Conservation (phyloP, 129 eudicot genomes). For the Saposhnikovia divaricata region DNA sequence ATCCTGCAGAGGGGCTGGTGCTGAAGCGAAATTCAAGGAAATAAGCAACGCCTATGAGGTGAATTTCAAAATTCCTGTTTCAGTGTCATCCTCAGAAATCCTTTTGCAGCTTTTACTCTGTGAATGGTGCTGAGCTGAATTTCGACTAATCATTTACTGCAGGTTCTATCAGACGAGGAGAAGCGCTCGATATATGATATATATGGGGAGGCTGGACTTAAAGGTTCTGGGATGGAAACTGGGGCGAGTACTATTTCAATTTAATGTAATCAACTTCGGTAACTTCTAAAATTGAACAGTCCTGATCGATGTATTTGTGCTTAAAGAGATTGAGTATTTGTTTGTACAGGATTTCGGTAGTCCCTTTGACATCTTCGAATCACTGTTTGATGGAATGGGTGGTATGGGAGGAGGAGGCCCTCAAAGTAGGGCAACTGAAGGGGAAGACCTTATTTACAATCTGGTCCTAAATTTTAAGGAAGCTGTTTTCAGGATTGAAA, state of each 20-base stretch:
- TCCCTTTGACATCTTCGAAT: constrained; percentile 82
- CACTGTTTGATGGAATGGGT: constrained; percentile 77
- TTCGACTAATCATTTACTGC: constrained; percentile 17
- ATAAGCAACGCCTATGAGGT: constrained; percentile 98
- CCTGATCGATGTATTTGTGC: neutral
- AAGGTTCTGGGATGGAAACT: constrained; percentile 73
- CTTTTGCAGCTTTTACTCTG: neutral
- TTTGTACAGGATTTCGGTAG: constrained; percentile 76
- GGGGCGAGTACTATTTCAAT: constrained; percentile 53
- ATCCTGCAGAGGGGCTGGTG: constrained; percentile 73
- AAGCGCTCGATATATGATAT: constrained; percentile 92
- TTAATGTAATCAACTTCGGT: neutral
- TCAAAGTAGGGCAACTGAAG: constrained; percentile 62
- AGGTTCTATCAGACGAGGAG: constrained; percentile 95
- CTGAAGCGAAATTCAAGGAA: constrained; percentile 91
- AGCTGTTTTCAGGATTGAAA: constrained; percentile 85
- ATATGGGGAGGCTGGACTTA: constrained; percentile 97
- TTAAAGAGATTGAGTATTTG: neutral
- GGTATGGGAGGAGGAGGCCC: constrained; percentile 79
- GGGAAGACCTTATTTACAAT: constrained; percentile 78
- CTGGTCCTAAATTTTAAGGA: constrained; percentile 78
- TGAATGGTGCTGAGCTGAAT: neutral
- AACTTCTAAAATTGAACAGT: neutral
- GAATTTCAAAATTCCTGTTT: neutral
- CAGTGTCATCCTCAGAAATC: neutral